Base-by-base conservation (phyloP, 495 filamentous ascomycete species). In the Podospora tetraspora region DNA sequence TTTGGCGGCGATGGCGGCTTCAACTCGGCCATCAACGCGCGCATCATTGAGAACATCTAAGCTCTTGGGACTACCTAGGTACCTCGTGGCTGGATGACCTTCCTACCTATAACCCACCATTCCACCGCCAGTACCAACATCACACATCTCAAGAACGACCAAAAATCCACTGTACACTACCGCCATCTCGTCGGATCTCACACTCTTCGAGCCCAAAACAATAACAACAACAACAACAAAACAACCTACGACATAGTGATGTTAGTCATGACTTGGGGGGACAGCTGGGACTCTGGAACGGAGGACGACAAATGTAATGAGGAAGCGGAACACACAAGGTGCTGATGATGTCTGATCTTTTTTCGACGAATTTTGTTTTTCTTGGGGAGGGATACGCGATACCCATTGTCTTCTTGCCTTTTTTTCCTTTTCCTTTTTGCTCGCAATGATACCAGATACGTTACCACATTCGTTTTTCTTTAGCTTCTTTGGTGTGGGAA, bases 41-140 rank as follows among this genome's bases (percentile, higher is more conserved):
- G 87, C 52, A 83, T 97, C 27, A 87, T 97, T 69, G 92, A 97
- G 79, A 89, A 94, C 76, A 94, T 99, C 76, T 99, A 82, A 84
- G 57, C 32, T 32, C 10, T 56, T 30, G 23, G 10, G 22, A 22
- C 57, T 56, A 43, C 34, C 32, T 3, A n/a, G n/a, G n/a, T n/a
- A 11, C 23, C n/a, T 64, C 1, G 11, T 34, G 32, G 11, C 32
- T 34, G 1, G 32, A 34, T 30, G 32, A 11, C 32, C 13, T 13
- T 13, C 32, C 11, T 12, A 8, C 11, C 57, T 22, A 59, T 30
- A 13, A 3, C 24, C 23, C 24, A 24, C 11, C 58, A n/a, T 12
- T 59, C 24, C 23, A 22, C 43, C 8, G 0, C 56, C 6, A 27
- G 21, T 29, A 11, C 34, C 24, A 57, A 19, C 43, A 2, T 19